These are phyloP conservation scores for Paraconiothyrium sp. DNA, from an alignment of 2,329 filamentous ascomycete species.

Conservation along the genomic window DNA sequence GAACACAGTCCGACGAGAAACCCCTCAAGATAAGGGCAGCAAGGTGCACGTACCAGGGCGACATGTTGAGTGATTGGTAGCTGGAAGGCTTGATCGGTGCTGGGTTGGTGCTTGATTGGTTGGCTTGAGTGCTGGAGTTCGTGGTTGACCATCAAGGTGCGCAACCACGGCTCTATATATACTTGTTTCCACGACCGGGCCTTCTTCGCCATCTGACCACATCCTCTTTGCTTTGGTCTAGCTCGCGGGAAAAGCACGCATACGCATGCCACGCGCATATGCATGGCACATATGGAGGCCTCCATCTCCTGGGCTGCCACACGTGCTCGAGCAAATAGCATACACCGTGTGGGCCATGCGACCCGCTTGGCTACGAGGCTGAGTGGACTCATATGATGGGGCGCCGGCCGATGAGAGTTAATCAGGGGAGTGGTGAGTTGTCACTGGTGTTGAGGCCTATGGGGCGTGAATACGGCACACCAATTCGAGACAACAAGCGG, in stretches of 20 bases:
- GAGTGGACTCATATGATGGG: too few species aligned
- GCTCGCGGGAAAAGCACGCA: not conserved
- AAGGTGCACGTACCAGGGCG: conserved; percentile 6
- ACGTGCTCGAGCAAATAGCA: not conserved
- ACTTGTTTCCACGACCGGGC: not conserved
- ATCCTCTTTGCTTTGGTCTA: too few species aligned
- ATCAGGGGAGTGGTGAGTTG: not conserved
- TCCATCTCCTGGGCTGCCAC: not conserved
- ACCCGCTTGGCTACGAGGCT: too few species aligned
- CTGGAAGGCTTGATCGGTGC: not conserved
- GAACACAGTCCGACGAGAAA: too few species aligned
- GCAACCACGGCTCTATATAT: conserved; percentile 11
- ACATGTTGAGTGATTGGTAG: conserved; percentile 4
- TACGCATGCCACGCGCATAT: conserved; percentile 3
- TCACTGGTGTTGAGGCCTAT: not conserved
- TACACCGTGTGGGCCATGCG: too few species aligned
- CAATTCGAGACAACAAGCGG: not conserved
- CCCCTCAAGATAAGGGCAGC: not conserved
- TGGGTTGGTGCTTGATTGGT: conserved; percentile 2
- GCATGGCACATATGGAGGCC: too few species aligned
- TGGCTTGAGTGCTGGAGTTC: not conserved
- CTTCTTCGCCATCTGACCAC: not conserved
- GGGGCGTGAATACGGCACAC: not conserved
- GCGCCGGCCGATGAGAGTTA: not conserved
- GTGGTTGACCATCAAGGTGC: conserved; percentile 10